These are phyloP conservation scores for Phytopythium kandeliae DNA, from an alignment of 352 stramenopile genomes.

Conservation along the genomic window DNA sequence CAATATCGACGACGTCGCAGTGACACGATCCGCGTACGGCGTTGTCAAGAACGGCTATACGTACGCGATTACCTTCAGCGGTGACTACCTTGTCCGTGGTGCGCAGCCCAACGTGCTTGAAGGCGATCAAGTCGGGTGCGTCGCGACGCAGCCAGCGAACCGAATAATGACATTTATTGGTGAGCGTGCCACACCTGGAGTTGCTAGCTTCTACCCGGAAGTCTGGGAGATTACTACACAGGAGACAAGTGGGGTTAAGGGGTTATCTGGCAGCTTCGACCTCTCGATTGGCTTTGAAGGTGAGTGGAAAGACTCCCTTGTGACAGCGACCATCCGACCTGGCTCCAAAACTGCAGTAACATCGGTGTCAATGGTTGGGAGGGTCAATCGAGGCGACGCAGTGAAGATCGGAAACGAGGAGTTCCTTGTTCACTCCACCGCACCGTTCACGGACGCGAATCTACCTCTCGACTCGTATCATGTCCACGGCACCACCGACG, in stretches of 20 bases:
- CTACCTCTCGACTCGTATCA: conserved; percentile 70
- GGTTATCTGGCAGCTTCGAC: conserved; percentile 61
- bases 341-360: conserved; percentile 48
- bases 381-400: conserved; percentile 60
- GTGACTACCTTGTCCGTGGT: conserved; percentile 51
- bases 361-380: conserved; percentile 42
- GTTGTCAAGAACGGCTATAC: conserved; percentile 50
- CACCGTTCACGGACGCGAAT: conserved; percentile 60
- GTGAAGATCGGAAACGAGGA: conserved; percentile 47
- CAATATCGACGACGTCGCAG: conserved; percentile 58
- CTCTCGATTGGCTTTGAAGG: conserved; percentile 71
- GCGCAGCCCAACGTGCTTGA: conserved; percentile 45
- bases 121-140: conserved; percentile 32
- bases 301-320: conserved; percentile 26
- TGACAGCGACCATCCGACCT: conserved; percentile 34
- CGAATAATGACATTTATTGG: conserved; percentile 45
- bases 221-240: conserved; percentile 59
- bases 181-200: conserved; percentile 28
- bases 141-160: conserved; percentile 31
- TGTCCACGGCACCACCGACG: conserved; percentile 29
- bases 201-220: conserved; percentile 47
- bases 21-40: conserved; percentile 44
- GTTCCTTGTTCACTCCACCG: conserved; percentile 58
- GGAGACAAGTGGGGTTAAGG: conserved; percentile 16
- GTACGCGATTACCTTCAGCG: conserved; percentile 71